Base-by-base conservation (phyloP, 257 asterid species). In the Solanum chiquidenum region DNA sequence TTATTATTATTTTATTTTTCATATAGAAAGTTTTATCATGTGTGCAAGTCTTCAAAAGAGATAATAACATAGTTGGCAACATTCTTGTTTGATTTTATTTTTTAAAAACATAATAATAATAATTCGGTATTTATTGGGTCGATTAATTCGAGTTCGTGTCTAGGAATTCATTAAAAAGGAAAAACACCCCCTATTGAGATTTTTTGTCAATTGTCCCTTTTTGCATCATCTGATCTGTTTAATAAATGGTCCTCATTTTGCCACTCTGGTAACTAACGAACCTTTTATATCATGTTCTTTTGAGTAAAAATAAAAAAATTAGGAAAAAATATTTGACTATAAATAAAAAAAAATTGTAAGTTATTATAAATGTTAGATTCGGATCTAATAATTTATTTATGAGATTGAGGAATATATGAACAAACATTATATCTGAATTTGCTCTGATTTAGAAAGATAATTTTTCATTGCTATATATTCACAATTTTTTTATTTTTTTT, bases 251-350 rank as follows among this genome's bases (percentile, higher is more conserved):
- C 7, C 6, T 62, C 31, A 14, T 62, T 62, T 62, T 62, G 0
- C 21, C 0, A 0, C 6, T 0, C 14, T 23, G 69, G 1, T 33
- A 2, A 66, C 0, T 25, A 25, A 66, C 7, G 2, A 25, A 62
- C 4, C 20, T 25, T 66, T 66, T 25, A 66, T 25, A 66, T 5
- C 25, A 21, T 7, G 66, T 55, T 55, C 5, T 68, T 69, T 31
- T 29, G n/a, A 6, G 0, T 9, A 29, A 29, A 69, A 69, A 69
- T 6, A 2, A 2, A 69, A 4, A 29, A 3, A 0, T 69, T 31
- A 14, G 31, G 3, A 14, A 1, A 69, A 29, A 13, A 29, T 0
- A 13, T 27, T 69, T 52, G 9, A 55, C 0, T 23, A 25, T 1
- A 66, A 11, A 14, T 12, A 0, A 12, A 66, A 29, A 29, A 66